These are phyloP conservation scores for Coemansia sp. DNA, from an alignment of 192 early-diverging fungal species.

Conservation along the genomic window DNA sequence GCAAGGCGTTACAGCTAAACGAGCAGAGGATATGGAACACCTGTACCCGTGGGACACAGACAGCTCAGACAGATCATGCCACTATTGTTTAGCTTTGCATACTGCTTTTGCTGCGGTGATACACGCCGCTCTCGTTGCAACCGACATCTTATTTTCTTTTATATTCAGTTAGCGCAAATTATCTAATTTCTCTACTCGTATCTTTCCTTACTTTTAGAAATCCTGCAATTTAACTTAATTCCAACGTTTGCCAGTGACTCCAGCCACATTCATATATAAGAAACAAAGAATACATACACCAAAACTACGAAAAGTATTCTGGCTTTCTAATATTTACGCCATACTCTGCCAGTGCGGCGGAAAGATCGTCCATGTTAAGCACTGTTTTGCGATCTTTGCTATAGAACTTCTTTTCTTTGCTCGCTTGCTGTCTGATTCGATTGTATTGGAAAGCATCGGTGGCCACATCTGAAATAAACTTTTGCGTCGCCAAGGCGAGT, in stretches of 20 bases:
- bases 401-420: constrained; percentile 55
- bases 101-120: neutral
- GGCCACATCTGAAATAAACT: constrained; percentile 74
- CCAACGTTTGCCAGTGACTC: neutral
- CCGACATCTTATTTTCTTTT: no score
- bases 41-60: constrained; percentile 44
- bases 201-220: neutral
- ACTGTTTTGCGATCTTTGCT: constrained; percentile 79
- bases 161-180: no score
- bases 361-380: constrained; percentile 90
- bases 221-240: neutral
- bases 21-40: constrained; percentile 41
- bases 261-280: no score
- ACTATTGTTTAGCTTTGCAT: neutral
- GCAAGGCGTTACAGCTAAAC: constrained; percentile 23
- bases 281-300: neutral
- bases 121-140: no score
- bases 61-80: constrained; percentile 7
- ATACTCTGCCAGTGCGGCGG: constrained; percentile 84
- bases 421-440: constrained; percentile 63
- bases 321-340: constrained; percentile 96
- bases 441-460: constrained; percentile 74
- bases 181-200: no score
- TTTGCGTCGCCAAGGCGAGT: constrained; percentile 74
- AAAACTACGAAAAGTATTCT: constrained; percentile 76